These are phyloP conservation scores for Dothistroma septosporum DNA, from an alignment of 2,329 filamentous ascomycete species.

Conservation along the genomic window DNA sequence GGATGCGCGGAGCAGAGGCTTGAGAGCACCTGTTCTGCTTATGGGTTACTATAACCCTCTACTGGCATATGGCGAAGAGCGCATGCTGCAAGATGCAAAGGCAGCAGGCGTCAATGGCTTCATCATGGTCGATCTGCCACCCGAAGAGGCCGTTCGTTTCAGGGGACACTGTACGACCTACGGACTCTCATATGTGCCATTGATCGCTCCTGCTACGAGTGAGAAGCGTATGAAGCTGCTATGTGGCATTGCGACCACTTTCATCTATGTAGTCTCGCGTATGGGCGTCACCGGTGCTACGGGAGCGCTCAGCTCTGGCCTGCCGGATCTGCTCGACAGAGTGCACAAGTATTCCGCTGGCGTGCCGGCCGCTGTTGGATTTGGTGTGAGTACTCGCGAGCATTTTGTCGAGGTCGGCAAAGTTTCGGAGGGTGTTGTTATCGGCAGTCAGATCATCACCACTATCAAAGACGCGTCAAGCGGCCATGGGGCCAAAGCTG, in stretches of 20 bases:
- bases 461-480: conserved; percentile 65
- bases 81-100: conserved; percentile 77
- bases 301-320: conserved; percentile 72
- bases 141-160: conserved; percentile 92
- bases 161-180: conserved; percentile 75
- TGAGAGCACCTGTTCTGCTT: conserved; percentile 78
- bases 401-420: conserved; percentile 83
- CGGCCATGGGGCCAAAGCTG: conserved; percentile 64
- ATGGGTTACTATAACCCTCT: conserved; percentile 99
- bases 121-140: conserved; percentile 92
- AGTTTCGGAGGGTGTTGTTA: conserved; percentile 89
- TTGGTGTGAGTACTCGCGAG: conserved; percentile 91
- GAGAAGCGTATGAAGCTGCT: conserved; percentile 91
- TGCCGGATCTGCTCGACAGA: conserved; percentile 75
- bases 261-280: conserved; percentile 96
- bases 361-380: conserved; percentile 86
- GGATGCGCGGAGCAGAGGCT: conserved; percentile 69
- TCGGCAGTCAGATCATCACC: conserved; percentile 91
- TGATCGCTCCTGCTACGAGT: conserved; percentile 91
- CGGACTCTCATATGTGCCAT: conserved; percentile 90
- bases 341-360: conserved; percentile 92
- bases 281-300: conserved; percentile 95
- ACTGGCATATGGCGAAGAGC: conserved; percentile 89
- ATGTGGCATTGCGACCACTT: conserved; percentile 94
- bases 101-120: conserved; percentile 88